Evolutionary conservation across 441 rosid species (phyloP).

Genomic region (Gossypium trilobum): DNA sequence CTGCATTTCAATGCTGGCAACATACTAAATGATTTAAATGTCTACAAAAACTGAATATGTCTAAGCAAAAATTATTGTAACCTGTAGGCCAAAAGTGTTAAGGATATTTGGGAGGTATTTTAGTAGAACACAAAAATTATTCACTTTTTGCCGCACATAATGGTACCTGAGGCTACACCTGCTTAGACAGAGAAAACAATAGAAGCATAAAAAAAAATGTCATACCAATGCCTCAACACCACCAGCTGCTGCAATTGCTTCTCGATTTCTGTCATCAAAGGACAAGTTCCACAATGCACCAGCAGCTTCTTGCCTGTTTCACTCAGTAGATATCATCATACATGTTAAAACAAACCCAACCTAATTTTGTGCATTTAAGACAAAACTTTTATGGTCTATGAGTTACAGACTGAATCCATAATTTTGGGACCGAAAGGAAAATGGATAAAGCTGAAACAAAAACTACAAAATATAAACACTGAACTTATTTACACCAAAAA

Average conservation of each 20-base stretch:
- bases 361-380: background rate
- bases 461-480: background rate
- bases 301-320: conserved; percentile 90
- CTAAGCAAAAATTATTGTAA: background rate
- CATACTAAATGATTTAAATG: background rate
- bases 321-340: conserved; percentile 14
- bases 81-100: background rate
- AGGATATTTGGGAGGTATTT: background rate
- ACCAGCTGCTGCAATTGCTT: conserved; percentile 87
- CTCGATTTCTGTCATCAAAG: conserved; percentile 89
- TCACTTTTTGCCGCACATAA: background rate
- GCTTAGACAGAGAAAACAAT: background rate
- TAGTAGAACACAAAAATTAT: background rate
- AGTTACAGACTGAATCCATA: background rate
- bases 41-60: background rate
- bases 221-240: conserved; percentile 97
- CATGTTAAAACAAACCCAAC: background rate
- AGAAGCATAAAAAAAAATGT: conserved; percentile 15
- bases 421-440: background rate
- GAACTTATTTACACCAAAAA: background rate
- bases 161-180: background rate
- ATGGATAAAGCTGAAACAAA: background rate
- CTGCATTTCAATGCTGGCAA: background rate
- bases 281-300: conserved; percentile 97
- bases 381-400: background rate